These are phyloP conservation scores for Boletus edulis DNA, from an alignment of 768 basidiomycete genomes.

Conservation along the genomic window DNA sequence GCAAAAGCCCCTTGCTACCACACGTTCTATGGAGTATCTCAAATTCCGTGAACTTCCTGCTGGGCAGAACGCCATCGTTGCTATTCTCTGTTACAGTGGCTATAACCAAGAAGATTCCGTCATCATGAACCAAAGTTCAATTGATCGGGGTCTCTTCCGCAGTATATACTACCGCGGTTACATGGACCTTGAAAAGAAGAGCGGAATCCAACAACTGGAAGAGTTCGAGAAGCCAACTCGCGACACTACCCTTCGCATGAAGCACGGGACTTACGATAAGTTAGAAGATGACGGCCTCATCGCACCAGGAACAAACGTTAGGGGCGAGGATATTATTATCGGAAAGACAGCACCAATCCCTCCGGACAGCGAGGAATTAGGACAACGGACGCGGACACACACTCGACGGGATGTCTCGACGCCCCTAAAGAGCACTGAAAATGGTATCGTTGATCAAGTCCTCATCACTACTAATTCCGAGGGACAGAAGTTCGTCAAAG, in stretches of 20 bases:
- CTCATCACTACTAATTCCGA: slow-evolving; percentile 95
- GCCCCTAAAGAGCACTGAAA: slow-evolving; percentile 96
- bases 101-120: slow-evolving; percentile 99
- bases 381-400: slow-evolving; percentile 91
- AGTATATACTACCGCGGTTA: slow-evolving; percentile 99
- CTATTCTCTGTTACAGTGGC: slow-evolving; percentile 97
- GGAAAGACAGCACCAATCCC: slow-evolving; percentile 98
- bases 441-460: slow-evolving; percentile 96
- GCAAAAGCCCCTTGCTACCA: slow-evolving; percentile 97
- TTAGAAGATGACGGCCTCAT: slow-evolving; percentile 95
- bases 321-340: slow-evolving; percentile 98
- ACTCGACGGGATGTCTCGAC: slow-evolving; percentile 96
- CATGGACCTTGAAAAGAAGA: slow-evolving; percentile 98
- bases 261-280: slow-evolving; percentile 98
- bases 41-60: slow-evolving; percentile 98
- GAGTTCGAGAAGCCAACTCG: slow-evolving; percentile 96
- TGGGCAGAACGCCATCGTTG: slow-evolving; percentile 98
- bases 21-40: slow-evolving; percentile 98
- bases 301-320: slow-evolving; percentile 91
- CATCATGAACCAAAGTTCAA: slow-evolving; percentile 99
- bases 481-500: slow-evolving; percentile 97
- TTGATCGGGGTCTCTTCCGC: slow-evolving; percentile 97
- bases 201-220: slow-evolving; percentile 86
- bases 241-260: slow-evolving; percentile 92
- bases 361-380: slow-evolving; percentile 94